Base-by-base conservation (phyloP, 345 rosid genomes). In the Eutrema yunnanense region DNA sequence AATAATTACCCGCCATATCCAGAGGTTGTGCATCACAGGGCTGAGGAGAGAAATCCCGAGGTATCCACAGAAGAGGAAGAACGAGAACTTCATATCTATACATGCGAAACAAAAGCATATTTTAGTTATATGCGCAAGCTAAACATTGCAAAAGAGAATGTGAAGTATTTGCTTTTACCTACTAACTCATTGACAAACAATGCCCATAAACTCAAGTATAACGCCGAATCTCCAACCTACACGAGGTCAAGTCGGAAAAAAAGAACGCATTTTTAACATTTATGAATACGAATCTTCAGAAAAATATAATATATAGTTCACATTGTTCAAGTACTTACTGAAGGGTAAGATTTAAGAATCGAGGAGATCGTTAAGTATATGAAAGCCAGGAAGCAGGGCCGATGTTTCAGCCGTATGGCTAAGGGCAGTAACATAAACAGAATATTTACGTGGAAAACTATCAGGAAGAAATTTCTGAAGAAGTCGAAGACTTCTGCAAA, bases 1-100 rank as follows among this genome's bases (percentile, higher is more conserved):
- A 57, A 58, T 74, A 32, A 44, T 66, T 87, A 92, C 99, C 98
- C 96, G 84, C 99, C 98, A 95, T 78, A 92, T 90, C 98, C 98
- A 95, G 43, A 92, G 84, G 69, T 92, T 95, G 86, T 90, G 96
- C 98, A 95, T 92, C 80, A 92, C 96, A 67, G 98, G 96, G 76
- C 98, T 88, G 67, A 95, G 96, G 46, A 95, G 92, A 53, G 98
- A 86, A 54, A 92, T 83, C 33, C 99, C 99, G 8, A 92, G 79
- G 69, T 90, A 90, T 79, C 96, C 96, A 62, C 98, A 90, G 79
- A 88, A 90, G 80, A 95, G 90, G 79, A 95, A 85, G 82, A 90
- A 86, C 36, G 96, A 84, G 83, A 95, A 95, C 67, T 92, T 87
- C 87, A 95, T 82, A 73, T 90, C 98, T 88, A 86, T 65, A 65